A percentile compares a stretch with the other conserved stretches of the same genome.
Conservation (phyloP, 1,139 yeast genomes). For the Zygoascus hellenicus region DNA sequence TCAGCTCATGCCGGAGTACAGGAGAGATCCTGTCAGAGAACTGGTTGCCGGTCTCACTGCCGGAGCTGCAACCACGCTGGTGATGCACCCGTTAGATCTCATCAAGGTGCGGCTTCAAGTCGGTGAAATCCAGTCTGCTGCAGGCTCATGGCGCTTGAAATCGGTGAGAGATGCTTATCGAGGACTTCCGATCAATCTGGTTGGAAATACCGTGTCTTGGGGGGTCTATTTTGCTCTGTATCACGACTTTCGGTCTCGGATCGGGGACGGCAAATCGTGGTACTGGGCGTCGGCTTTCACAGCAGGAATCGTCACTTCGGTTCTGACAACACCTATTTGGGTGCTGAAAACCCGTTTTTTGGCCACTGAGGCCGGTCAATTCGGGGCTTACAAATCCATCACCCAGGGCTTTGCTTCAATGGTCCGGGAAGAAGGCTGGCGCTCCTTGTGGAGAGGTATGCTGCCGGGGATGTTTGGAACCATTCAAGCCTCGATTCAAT, state of each 20-base stretch:
- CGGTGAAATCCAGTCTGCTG: background rate
- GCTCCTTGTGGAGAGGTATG: conserved; percentile 77
- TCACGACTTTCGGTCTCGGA: conserved; percentile 14
- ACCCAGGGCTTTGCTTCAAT: conserved; percentile 52
- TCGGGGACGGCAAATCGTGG: conserved; percentile 22
- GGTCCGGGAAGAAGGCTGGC: conserved; percentile 54
- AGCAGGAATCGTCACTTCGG: conserved; percentile 72
- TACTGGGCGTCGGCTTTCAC: conserved; percentile 50
- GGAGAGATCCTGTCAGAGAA: conserved; percentile 36
- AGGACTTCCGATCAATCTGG: conserved; percentile 72
- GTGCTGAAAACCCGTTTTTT: conserved; percentile 82
- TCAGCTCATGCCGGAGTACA: background rate
- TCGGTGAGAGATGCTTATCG: conserved; percentile 44
- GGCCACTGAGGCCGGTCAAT: conserved; percentile 45
- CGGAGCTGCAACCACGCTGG: conserved; percentile 71
- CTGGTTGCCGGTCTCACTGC: conserved; percentile 74
- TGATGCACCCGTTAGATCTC: conserved; percentile 86
- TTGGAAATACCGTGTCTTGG: conserved; percentile 89
- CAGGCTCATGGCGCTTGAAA: conserved; percentile 3
- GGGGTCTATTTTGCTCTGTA: conserved; percentile 75
- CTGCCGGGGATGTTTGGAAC: conserved; percentile 79
- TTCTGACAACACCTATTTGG: conserved; percentile 89
- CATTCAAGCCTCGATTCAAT: conserved; percentile 82
- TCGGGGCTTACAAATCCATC: conserved; percentile 53
- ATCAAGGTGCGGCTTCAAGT: conserved; percentile 73